Percentiles rank a stretch among this genome's conserved stretches.
Conservation (phyloP, 2,329 filamentous ascomycete species). For the Cladosporium sp. region DNA sequence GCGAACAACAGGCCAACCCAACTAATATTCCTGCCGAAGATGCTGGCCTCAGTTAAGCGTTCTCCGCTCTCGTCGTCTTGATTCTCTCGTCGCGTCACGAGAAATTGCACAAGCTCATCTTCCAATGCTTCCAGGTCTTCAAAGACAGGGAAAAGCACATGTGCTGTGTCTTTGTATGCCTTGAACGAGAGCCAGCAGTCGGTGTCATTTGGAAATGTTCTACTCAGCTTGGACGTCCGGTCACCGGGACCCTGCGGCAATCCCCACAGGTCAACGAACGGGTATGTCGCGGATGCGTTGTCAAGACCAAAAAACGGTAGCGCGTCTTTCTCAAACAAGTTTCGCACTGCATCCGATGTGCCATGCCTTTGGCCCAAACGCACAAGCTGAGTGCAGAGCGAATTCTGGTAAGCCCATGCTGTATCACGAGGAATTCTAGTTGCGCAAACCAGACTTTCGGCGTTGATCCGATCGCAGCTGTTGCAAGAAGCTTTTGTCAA, state of each 20-base stretch:
- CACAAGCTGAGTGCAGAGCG: too few relatives aligned
- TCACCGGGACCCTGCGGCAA: slow-evolving; percentile 55
- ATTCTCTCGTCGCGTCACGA: slow-evolving; percentile 47
- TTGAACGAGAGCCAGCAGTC: slow-evolving; percentile 56
- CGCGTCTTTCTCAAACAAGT: slow-evolving; percentile 57
- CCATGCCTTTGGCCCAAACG: slow-evolving; percentile 34
- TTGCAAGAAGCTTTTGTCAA: too few relatives aligned
- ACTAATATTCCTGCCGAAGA: too few relatives aligned
- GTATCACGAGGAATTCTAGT: too few relatives aligned
- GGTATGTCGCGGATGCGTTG: slow-evolving; percentile 61
- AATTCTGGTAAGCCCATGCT: too few relatives aligned
- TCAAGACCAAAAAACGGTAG: slow-evolving; percentile 59
- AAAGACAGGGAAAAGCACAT: slow-evolving; percentile 58
- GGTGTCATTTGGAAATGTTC: slow-evolving; percentile 54
- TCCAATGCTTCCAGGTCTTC: slow-evolving; percentile 54
- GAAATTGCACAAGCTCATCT: slow-evolving; percentile 49
- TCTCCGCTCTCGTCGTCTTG: too few relatives aligned
- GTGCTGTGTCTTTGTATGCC: slow-evolving; percentile 54
- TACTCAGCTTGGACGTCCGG: slow-evolving; percentile 54
- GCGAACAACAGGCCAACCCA: too few relatives aligned
- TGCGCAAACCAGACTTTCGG: too few relatives aligned
- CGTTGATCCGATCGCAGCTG: too few relatives aligned
- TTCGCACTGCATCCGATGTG: slow-evolving; percentile 31
- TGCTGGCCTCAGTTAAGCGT: too few relatives aligned
- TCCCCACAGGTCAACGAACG: slow-evolving; percentile 61